Percentiles rank a stretch among this genome's conserved stretches.
Evolutionary conservation across 108 stramenopile genomes (phyloP).

Genomic region (Schizochytrium sp.): DNA sequence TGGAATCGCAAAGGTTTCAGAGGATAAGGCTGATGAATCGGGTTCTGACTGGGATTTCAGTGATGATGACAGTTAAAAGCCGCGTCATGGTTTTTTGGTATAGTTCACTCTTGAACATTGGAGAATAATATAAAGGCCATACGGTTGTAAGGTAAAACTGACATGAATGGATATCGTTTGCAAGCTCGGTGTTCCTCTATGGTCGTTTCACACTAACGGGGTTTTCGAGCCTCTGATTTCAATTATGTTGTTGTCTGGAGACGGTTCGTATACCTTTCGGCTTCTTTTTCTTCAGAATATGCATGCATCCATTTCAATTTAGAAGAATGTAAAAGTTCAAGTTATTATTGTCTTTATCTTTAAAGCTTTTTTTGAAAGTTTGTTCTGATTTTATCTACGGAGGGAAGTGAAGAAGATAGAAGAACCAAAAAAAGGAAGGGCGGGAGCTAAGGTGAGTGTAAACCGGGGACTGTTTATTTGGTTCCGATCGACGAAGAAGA

Average conservation of each 20-base stretch:
- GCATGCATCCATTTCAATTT: neutral
- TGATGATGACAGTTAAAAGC: neutral
- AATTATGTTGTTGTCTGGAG: neutral
- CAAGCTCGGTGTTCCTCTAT: neutral
- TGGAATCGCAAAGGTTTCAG: too few relatives aligned
- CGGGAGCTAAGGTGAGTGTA: too few relatives aligned
- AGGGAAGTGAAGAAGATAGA: neutral
- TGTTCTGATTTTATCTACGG: neutral
- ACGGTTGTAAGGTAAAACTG: neutral
- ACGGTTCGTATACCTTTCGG: neutral
- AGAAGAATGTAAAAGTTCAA: neutral
- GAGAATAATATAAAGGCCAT: neutral
- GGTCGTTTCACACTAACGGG: neutral
- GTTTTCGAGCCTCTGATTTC: neutral
- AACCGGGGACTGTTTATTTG: too few relatives aligned
- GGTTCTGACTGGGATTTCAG: constrained; percentile 57
- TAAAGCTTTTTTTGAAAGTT: neutral
- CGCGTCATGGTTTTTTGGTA: neutral
- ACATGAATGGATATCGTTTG: neutral
- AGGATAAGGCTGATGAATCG: neutral
- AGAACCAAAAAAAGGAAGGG: neutral
- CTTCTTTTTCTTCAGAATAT: neutral
- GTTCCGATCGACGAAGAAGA: too few relatives aligned
- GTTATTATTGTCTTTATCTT: neutral
- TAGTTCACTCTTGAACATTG: neutral